Percentiles rank a stretch among this genome's conserved stretches.
phyloP scores from a whole-genome alignment of 441 rosid species.

The Oxalis stricta region DNA sequence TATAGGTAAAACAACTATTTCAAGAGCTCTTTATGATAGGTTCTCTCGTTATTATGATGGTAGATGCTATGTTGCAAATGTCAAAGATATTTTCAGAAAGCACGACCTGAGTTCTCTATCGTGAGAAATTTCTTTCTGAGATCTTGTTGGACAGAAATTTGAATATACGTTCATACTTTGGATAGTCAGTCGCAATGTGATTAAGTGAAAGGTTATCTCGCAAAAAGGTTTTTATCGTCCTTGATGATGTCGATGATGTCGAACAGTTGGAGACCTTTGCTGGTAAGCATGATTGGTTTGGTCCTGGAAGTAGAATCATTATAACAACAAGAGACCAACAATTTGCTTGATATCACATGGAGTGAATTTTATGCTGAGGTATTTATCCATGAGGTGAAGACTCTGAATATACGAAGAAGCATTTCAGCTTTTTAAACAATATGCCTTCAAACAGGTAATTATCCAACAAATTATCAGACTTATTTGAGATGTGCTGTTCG shows the following conservation, averaged over 20 bases:
- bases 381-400: neutral
- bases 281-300: constrained; percentile 5
- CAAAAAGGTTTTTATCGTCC: neutral
- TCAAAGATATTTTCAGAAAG: neutral
- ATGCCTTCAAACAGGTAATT: constrained; percentile 1
- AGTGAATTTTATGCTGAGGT: neutral
- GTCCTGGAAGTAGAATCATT: neutral
- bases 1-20: neutral
- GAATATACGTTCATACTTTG: neutral
- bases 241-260: neutral
- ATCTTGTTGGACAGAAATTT: neutral
- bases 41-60: neutral
- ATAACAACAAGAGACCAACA: constrained; percentile 8
- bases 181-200: neutral
- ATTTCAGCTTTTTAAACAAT: neutral
- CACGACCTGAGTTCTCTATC: neutral
- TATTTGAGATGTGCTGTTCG: neutral
- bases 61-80: neutral
- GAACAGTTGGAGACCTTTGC: neutral
- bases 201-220: neutral
- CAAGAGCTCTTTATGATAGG: neutral
- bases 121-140: neutral
- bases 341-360: neutral
- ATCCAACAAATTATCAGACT: neutral
- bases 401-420: neutral